phyloP scores from a whole-genome alignment of 192 early-diverging fungal genomes.

The Mortierella claussenii region DNA sequence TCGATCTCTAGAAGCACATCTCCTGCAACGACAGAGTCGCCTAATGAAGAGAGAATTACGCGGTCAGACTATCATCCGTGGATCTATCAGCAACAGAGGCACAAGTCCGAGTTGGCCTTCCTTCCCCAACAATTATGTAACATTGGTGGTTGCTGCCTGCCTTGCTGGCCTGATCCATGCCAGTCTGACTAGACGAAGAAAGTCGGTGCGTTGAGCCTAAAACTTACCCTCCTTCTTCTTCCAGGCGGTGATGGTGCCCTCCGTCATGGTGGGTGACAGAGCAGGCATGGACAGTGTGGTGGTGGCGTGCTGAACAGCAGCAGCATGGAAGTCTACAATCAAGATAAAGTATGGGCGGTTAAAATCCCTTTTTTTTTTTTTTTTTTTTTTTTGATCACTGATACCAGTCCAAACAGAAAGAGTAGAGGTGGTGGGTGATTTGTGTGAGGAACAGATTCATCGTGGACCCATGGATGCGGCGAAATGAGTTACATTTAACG shows the following conservation, averaged over 20 bases:
- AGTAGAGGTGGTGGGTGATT: too few species aligned
- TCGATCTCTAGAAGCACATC: conserved; percentile 96
- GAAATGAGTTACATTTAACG: conserved; percentile 53
- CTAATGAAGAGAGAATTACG: conserved; percentile 45
- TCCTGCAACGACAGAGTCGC: conserved; percentile 88
- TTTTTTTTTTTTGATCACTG: not conserved
- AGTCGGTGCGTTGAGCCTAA: not conserved
- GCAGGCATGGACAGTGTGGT: conserved; percentile 89
- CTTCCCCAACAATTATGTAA: not conserved
- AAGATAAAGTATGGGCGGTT: too few species aligned
- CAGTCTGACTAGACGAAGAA: too few species aligned
- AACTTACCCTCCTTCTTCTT: conserved; percentile 79
- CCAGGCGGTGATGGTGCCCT: conserved; percentile 94
- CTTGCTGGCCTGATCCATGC: too few species aligned
- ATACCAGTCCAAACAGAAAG: too few species aligned
- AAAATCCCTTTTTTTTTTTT: too few species aligned
- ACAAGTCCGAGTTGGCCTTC: not conserved
- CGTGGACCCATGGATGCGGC: too few species aligned
- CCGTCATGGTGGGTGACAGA: conserved; percentile 97
- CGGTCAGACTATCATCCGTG: conserved; percentile 24
- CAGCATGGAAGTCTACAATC: conserved; percentile 61
- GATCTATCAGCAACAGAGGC: too few species aligned
- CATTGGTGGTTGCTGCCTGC: too few species aligned
- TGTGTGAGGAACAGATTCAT: too few species aligned
- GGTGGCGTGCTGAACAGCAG: conserved; percentile 58